phyloP scores from a whole-genome alignment of 1,284 basidiomycete genomes.

The Heterobasidion occidentale region DNA sequence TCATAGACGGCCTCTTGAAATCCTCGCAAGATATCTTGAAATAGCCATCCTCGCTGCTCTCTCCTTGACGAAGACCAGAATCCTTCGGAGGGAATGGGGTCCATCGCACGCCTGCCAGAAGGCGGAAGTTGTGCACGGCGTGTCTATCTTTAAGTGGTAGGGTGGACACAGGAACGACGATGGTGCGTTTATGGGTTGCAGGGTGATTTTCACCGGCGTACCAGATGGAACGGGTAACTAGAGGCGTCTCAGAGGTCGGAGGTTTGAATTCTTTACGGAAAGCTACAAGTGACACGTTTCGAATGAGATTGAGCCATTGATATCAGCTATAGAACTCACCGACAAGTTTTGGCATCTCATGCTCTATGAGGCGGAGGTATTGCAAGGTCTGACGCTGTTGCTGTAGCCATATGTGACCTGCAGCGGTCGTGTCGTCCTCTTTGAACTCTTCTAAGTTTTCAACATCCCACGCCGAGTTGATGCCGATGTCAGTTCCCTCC shows the following conservation, averaged over 20 bases:
- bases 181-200: slow-evolving; percentile 56
- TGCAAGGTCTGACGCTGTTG: slow-evolving; percentile 64
- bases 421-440: slow-evolving; percentile 51
- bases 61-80: slow-evolving; percentile 41
- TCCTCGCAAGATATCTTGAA: slow-evolving; percentile 84
- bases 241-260: slow-evolving; percentile 46
- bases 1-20: slow-evolving; percentile 71
- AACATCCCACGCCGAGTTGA: slow-evolving; percentile 2
- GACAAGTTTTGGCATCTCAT: slow-evolving; percentile 76
- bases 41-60: slow-evolving; percentile 59
- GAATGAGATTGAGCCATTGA: too few relatives aligned
- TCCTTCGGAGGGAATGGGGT: slow-evolving; percentile 63
- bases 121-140: slow-evolving; percentile 72
- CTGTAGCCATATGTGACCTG: slow-evolving; percentile 61
- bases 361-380: slow-evolving; percentile 76
- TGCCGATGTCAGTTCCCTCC: background rate
- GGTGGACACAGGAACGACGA: slow-evolving; percentile 65
- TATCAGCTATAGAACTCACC: slow-evolving; percentile 40
- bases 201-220: slow-evolving; percentile 75
- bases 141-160: slow-evolving; percentile 55
- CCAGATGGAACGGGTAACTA: slow-evolving; percentile 68
- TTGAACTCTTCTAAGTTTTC: slow-evolving; percentile 14
- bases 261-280: slow-evolving; percentile 72
- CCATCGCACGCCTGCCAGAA: slow-evolving; percentile 82
- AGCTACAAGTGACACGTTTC: slow-evolving; percentile 30